phyloP scores from a whole-genome alignment of 805 yeast genomes.

The Kazachstania bromeliacearum region DNA sequence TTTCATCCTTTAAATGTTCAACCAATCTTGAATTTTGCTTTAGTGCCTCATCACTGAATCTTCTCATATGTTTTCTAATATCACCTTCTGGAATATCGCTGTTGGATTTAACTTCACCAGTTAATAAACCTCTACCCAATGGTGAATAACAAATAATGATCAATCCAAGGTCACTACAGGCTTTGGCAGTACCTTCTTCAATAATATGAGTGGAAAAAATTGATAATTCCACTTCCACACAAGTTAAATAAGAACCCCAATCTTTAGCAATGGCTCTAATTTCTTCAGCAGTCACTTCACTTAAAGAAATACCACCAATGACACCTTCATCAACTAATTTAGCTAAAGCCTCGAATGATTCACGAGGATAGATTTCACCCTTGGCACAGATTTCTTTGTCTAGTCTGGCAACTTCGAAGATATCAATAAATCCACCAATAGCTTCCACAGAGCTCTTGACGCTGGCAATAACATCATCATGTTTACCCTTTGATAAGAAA shows the following conservation, averaged over 20 bases:
- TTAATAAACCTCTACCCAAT: slow-evolving; percentile 65
- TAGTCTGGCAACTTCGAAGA: slow-evolving; percentile 67
- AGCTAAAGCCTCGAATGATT: slow-evolving; percentile 45
- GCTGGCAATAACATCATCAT: slow-evolving; percentile 38
- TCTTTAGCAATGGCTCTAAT: slow-evolving; percentile 48
- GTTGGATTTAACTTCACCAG: slow-evolving; percentile 43
- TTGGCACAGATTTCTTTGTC: slow-evolving; percentile 31
- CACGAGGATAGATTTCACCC: slow-evolving; percentile 35
- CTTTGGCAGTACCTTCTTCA: slow-evolving; percentile 51
- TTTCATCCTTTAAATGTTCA: slow-evolving; percentile 35
- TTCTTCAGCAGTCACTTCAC: slow-evolving; percentile 60
- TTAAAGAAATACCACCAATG: slow-evolving; percentile 61
- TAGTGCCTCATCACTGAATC: slow-evolving; percentile 51
- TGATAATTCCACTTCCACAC: slow-evolving; percentile 74
- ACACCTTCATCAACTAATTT: slow-evolving; percentile 53
- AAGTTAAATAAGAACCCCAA: slow-evolving; percentile 42
- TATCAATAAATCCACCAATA: slow-evolving; percentile 41
- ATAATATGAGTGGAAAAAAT: slow-evolving; percentile 53
- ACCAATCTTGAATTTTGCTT: slow-evolving; percentile 43
- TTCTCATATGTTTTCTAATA: slow-evolving; percentile 40
- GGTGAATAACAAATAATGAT: slow-evolving; percentile 80
- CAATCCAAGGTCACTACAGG: slow-evolving; percentile 47
- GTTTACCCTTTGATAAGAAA: slow-evolving; percentile 40
- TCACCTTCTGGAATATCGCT: slow-evolving; percentile 49
- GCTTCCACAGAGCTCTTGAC: slow-evolving; percentile 36